Evolutionary conservation across 345 rosid species (phyloP).

Genomic region (Raphanus raphanistrum): DNA sequence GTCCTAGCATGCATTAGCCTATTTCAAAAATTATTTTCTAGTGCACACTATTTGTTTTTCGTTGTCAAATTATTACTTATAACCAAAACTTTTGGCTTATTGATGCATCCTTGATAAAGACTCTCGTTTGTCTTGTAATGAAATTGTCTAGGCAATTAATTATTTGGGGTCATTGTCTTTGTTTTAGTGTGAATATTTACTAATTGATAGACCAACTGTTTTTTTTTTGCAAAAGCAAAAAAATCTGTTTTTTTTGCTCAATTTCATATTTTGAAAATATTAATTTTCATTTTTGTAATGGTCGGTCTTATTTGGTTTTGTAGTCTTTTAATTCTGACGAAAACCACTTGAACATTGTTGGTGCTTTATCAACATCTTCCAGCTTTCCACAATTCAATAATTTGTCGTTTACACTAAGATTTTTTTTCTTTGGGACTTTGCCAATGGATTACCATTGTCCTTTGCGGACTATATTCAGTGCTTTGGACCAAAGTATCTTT

Average conservation of each 20-base stretch:
- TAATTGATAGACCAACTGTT: neutral
- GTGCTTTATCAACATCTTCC: constrained; percentile 36
- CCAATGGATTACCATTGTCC: constrained; percentile 30
- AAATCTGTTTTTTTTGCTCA: neutral
- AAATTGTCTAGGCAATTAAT: constrained; percentile 32
- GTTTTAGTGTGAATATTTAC: neutral
- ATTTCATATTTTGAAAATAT: neutral
- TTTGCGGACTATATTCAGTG: constrained; percentile 36
- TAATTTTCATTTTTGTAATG: neutral
- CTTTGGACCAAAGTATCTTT: constrained; percentile 23
- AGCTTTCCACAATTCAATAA: constrained; percentile 19
- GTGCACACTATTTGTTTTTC: neutral
- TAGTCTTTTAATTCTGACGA: constrained; percentile 33
- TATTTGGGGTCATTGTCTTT: constrained; percentile 9
- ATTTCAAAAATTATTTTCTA: neutral
- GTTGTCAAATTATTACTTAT: constrained; percentile 7
- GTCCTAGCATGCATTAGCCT: neutral
- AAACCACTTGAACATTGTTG: constrained; percentile 20
- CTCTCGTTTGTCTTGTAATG: constrained; percentile 34
- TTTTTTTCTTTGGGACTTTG: constrained; percentile 27
- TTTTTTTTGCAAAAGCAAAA: neutral
- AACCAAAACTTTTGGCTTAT: constrained; percentile 29
- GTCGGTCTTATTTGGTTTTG: constrained; percentile 27
- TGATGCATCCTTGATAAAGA: constrained; percentile 28
- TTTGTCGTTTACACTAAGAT: constrained; percentile 32